Evolutionary conservation across 495 filamentous ascomycete species (phyloP), one percentile per base, ranked within the genome.

Genomic region (Aspergillus cristatus): DNA sequence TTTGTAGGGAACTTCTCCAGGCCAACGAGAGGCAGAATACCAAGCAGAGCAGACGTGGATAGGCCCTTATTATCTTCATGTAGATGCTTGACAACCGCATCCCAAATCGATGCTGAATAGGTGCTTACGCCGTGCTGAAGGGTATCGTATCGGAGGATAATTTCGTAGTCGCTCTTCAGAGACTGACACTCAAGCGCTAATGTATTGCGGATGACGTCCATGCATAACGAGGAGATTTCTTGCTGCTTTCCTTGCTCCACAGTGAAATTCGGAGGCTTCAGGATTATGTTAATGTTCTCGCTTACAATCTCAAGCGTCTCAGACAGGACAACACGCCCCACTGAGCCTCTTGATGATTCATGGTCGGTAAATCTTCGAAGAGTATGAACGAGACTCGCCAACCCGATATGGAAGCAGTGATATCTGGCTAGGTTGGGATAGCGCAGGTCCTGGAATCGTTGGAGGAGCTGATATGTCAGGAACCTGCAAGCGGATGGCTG

Each of bases 181-280:
- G 79, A 81, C 40, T 78, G 78, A 32, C 82, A 80, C 55, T 94
- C 88, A 12, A 94, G 63, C 2, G 73, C 71, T 15, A 96, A 64
- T 4, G 82, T 79, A 31, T 76, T 72, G 39, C 74, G 73, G 14
- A 91, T 73, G 32, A 90, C 79, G 29, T 76, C 68, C 51, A 84
- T 69, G 20, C 71, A 70, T 5, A 62, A 37, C 1, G 50, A 51
- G 0, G 45, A 40, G 14, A 68, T 60, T n/a, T 53, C 60, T 14
- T 53, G 41, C 38, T 68, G 62, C 4, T 47, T 53, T 0, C 55
- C 46, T 34, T 58, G 40, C 35, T 65, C 64, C 16, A 67, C 49
- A 17, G 41, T 44, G 44, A 45, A 76, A 36, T 41, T 68, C 43
- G 58, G 59, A 20, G 68, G 61, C 0, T 55, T 44, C 1, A 73